Base-by-base conservation (phyloP, 345 rosid species). In the Streptanthus diversifolius region DNA sequence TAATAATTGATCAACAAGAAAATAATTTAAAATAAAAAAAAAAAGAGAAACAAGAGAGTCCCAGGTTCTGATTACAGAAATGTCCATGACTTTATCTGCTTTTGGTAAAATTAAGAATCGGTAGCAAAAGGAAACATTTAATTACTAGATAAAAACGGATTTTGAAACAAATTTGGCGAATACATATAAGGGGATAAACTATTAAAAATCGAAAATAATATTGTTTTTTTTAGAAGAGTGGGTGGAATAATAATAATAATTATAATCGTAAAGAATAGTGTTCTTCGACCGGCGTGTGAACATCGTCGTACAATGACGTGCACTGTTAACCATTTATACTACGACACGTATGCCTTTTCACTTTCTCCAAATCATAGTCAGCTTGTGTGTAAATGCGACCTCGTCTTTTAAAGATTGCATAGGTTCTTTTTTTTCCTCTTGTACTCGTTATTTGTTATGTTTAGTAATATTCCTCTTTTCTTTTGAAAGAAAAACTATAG, bases 31-130 rank as follows among this genome's bases (percentile, higher is more conserved):
- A 8, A 21, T 4, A 24, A 13, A 15, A 8, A 22, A 24, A 24
- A 8, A 21, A 7, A 24, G 8, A 15, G 9, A 22, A 24, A 24
- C 4, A 27, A 58, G 22, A 27, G 71, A 30, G 15, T 40, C 43
- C 67, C 41, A 60, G 62, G 4, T 71, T 71, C 18, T 65, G 58
- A 25, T 57, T 66, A 47, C 37, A 57, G 39, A 65, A 66, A 56
- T 65, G 32, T 40, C 51, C 66, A 55, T 58, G 53, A 66, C 61
- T 74, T 66, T 67, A 39, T 75, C 73, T 75, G 68, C 40, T 67
- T 74, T 75, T 75, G 73, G 79, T 59, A 75, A 74, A 59, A 41
- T 74, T 67, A 75, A 75, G 79, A 75, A 67, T 75, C 44, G 11
- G 40, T 19, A 37, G 43, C n/a, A 19, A n/a, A 66, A 59, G 48